Conservation (phyloP, 192 early-diverging fungal genomes). For the Coemansia sp. region DNA sequence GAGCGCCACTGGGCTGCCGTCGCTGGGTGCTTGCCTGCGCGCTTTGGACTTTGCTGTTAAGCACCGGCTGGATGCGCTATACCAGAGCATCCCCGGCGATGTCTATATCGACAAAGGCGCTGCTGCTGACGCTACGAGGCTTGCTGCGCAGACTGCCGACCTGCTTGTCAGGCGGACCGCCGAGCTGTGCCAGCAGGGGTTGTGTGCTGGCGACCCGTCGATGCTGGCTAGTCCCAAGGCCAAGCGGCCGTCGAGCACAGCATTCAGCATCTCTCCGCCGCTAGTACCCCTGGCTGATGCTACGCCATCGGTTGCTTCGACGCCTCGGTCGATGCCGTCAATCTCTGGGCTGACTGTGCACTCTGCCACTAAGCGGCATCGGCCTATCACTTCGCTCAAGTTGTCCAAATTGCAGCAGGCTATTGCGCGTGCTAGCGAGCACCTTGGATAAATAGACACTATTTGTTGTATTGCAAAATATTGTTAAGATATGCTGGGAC, state of each 20-base stretch:
- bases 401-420: constrained; percentile 35
- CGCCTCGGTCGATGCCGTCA: constrained; percentile 17
- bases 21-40: constrained; percentile 22
- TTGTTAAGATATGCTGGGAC: constrained; percentile 15
- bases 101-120: constrained; percentile 16
- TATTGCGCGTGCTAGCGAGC: constrained; percentile 36
- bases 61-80: constrained; percentile 30
- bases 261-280: constrained; percentile 22
- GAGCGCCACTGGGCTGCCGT: neutral
- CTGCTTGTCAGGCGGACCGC: constrained; percentile 14
- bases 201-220: neutral
- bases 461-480: neutral
- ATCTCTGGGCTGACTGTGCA: constrained; percentile 17
- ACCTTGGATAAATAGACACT: neutral
- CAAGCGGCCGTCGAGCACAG: constrained; percentile 30
- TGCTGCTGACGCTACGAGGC: neutral
- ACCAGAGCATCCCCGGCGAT: constrained; percentile 11
- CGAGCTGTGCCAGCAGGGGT: constrained; percentile 13
- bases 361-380: constrained; percentile 21
- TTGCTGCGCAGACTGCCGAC: neutral
- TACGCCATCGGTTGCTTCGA: constrained; percentile 3
- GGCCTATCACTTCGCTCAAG: constrained; percentile 11
- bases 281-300: neutral
- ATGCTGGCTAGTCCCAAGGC: constrained; percentile 16
- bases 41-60: constrained; percentile 34